Evolutionary conservation across 305 asterid species (phyloP).

Genomic region (Rubia tinctorum): DNA sequence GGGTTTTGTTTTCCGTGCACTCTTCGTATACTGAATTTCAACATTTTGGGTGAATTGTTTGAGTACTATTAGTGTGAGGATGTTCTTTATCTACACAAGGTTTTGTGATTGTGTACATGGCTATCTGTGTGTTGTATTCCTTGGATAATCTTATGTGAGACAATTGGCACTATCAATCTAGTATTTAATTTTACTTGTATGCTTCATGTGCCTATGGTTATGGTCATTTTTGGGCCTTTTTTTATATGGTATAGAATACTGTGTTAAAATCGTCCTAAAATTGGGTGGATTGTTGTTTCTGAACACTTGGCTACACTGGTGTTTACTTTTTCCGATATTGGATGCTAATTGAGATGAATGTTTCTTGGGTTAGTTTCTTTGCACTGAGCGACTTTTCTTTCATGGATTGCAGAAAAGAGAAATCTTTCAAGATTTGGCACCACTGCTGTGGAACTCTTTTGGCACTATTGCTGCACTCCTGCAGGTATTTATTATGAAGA

Average conservation of each 20-base stretch:
- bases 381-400: not conserved
- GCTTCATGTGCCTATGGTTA: not conserved
- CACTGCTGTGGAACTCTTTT: slow-evolving; percentile 82
- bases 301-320: not conserved
- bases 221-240: not conserved
- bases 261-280: not conserved
- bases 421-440: slow-evolving; percentile 89
- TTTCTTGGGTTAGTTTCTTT: not conserved
- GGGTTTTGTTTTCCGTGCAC: not conserved
- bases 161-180: not conserved
- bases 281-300: not conserved
- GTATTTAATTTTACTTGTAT: not conserved
- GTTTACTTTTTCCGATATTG: not conserved
- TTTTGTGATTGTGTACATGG: not conserved
- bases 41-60: not conserved
- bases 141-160: not conserved
- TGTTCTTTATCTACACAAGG: not conserved
- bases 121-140: not conserved
- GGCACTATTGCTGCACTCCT: slow-evolving; percentile 93
- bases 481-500: slow-evolving; percentile 49
- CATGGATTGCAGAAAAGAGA: slow-evolving; percentile 64
- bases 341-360: not conserved
- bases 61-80: not conserved
- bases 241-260: not conserved
- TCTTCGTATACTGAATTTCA: too few relatives aligned